Conservation (phyloP, 2,329 filamentous ascomycete species). For the Cladosporium sp. region DNA sequence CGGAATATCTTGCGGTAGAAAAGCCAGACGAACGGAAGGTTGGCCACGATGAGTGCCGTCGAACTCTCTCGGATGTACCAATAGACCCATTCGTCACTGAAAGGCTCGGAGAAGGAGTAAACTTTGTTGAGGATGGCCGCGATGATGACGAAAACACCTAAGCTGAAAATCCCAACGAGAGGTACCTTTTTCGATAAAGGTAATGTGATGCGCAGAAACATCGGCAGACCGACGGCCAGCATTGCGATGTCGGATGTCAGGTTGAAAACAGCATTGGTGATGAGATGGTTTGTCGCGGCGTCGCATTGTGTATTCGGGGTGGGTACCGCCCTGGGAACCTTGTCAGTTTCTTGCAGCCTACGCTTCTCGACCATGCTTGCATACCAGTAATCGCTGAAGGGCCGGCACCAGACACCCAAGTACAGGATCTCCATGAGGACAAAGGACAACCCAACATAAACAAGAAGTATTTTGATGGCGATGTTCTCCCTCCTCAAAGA, state of each 20-base stretch:
- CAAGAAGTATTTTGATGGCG: conserved; percentile 30
- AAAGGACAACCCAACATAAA: conserved; percentile 33
- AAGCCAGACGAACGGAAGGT: conserved; percentile 57
- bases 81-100: conserved; percentile 52
- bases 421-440: conserved; percentile 38
- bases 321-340: conserved; percentile 19
- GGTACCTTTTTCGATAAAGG: conserved; percentile 49
- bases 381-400: conserved; percentile 35
- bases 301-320: conserved; percentile 37
- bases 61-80: conserved; percentile 59
- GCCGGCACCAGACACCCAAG: conserved; percentile 37
- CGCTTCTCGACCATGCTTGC: conserved; percentile 13
- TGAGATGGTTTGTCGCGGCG: conserved; percentile 34
- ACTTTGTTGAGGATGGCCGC: conserved; percentile 58
- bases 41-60: conserved; percentile 56
- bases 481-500: conserved; percentile 32
- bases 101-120: conserved; percentile 55
- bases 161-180: conserved; percentile 51
- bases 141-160: conserved; percentile 54
- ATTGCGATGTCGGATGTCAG: conserved; percentile 45
- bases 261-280: conserved; percentile 38
- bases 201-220: conserved; percentile 40
- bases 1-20: conserved; percentile 40
- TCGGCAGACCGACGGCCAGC: conserved; percentile 40
- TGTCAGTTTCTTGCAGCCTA: background rate